Evolutionary conservation across 768 basidiomycete genomes (phyloP).

Genomic region (Hygrophoropsis aurantiaca): DNA sequence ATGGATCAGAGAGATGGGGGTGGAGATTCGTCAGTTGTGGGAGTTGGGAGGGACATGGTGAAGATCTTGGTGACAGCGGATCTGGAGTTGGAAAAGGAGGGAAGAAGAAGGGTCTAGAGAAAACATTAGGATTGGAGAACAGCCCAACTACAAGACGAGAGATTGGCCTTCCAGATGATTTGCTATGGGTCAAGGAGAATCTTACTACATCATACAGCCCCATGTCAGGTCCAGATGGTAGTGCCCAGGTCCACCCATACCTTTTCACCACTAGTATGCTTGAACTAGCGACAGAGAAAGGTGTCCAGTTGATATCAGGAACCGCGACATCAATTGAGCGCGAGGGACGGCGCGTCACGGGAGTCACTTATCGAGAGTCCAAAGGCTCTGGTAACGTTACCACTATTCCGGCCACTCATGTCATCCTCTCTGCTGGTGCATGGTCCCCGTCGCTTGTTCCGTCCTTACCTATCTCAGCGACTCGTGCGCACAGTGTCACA

Average conservation of each 20-base stretch:
- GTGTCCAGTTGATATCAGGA: conserved; percentile 48
- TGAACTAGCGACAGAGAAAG: conserved; percentile 55
- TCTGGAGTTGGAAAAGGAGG: conserved; percentile 29
- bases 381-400: conserved; percentile 21
- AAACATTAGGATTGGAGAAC: conserved; percentile 47
- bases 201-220: conserved; percentile 62
- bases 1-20: conserved; percentile 76
- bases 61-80: conserved; percentile 22
- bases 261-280: conserved; percentile 74
- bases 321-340: conserved; percentile 47
- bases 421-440: conserved; percentile 81
- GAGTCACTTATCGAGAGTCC: conserved; percentile 41
- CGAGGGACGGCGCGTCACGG: conserved; percentile 41
- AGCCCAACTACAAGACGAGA: conserved; percentile 10
- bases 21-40: conserved; percentile 77
- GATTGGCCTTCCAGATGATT: conserved; percentile 48
- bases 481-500: conserved; percentile 73
- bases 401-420: conserved; percentile 59
- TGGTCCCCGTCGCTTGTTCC: conserved; percentile 73
- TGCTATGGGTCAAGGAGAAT: conserved; percentile 53
- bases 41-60: conserved; percentile 68
- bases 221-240: conserved; percentile 51
- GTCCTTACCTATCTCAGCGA: conserved; percentile 56
- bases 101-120: conserved; percentile 49
- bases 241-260: conserved; percentile 78